A percentile compares a stretch with the other conserved stretches of the same genome.
Conservation (phyloP, 257 asterid species). For the Vinca minor region DNA sequence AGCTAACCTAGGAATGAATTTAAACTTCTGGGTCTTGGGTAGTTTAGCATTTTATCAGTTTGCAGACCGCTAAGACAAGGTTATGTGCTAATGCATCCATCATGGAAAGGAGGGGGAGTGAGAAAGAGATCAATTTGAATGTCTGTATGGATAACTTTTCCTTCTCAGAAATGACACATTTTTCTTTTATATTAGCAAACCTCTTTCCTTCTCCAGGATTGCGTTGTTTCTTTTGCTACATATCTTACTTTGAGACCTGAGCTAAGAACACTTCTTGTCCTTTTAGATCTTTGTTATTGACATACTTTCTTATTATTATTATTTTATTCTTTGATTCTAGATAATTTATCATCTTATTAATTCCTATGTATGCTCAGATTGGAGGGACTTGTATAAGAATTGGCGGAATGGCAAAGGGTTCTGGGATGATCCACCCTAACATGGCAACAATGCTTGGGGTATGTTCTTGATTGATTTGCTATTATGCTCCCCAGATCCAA, state of each 20-base stretch:
- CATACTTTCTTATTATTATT: background rate
- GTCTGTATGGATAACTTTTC: background rate
- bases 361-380: conserved; percentile 31
- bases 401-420: conserved; percentile 98
- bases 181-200: background rate
- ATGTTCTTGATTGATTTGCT: conserved; percentile 19
- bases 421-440: conserved; percentile 99
- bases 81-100: background rate
- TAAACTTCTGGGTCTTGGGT: background rate
- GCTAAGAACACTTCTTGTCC: background rate
- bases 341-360: background rate
- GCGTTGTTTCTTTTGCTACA: background rate
- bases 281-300: background rate
- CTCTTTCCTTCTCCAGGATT: background rate
- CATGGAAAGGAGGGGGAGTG: no score
- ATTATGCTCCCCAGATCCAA: conserved; percentile 3
- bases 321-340: background rate
- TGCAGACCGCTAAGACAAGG: background rate
- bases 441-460: conserved; percentile 99
- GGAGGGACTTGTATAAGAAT: conserved; percentile 58
- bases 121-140: background rate
- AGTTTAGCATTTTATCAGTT: background rate
- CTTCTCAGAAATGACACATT: background rate
- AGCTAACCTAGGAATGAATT: background rate
- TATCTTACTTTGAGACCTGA: background rate